A percentile compares a stretch with the other conserved stretches of the same genome.
Evolutionary conservation across 139 green algal genomes (phyloP).

Genomic region (Chlamydomonas incerta): DNA sequence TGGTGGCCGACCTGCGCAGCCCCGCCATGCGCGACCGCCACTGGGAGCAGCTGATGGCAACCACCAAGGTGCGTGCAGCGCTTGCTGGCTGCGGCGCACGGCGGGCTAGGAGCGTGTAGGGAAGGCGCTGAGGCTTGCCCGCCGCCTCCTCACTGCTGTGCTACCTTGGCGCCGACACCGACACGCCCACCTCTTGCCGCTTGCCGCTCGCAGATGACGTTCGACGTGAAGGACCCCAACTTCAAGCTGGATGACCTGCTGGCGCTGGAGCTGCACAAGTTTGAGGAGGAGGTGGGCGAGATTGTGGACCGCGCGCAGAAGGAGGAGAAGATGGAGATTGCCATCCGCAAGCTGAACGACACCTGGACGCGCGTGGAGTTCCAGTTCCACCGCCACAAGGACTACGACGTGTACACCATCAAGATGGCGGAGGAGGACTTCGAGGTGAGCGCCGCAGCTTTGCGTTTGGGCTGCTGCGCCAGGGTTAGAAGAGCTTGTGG

Average conservation of each 20-base stretch:
- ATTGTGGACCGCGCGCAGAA: slow-evolving; percentile 91
- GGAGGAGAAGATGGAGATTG: slow-evolving; percentile 90
- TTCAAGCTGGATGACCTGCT: slow-evolving; percentile 91
- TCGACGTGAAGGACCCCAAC: slow-evolving; percentile 63
- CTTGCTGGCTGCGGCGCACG: too few relatives aligned
- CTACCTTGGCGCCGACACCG: too few relatives aligned
- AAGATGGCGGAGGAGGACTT: slow-evolving; percentile 93
- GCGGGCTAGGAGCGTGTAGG: too few relatives aligned
- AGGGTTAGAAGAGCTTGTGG: too few relatives aligned
- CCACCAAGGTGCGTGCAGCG: slow-evolving; percentile 73
- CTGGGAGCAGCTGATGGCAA: slow-evolving; percentile 85
- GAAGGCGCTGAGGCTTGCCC: too few relatives aligned
- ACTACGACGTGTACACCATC: slow-evolving; percentile 71
- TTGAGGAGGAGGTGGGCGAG: slow-evolving; percentile 92
- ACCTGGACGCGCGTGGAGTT: slow-evolving; percentile 85
- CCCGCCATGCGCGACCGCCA: slow-evolving; percentile 83
- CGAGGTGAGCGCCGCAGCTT: slow-evolving; percentile 54
- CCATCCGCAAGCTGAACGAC: slow-evolving; percentile 79
- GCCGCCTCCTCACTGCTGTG: too few relatives aligned
- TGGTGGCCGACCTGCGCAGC: slow-evolving; percentile 82
- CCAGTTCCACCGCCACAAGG: slow-evolving; percentile 81
- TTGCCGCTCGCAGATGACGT: slow-evolving; percentile 43
- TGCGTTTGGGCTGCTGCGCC: too few relatives aligned
- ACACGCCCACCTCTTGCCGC: too few relatives aligned
- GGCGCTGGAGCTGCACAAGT: slow-evolving; percentile 90